A percentile compares a stretch with the other conserved stretches of the same genome.
Conservation (phyloP, 306 rosid species). For the Lotus japonicus region DNA sequence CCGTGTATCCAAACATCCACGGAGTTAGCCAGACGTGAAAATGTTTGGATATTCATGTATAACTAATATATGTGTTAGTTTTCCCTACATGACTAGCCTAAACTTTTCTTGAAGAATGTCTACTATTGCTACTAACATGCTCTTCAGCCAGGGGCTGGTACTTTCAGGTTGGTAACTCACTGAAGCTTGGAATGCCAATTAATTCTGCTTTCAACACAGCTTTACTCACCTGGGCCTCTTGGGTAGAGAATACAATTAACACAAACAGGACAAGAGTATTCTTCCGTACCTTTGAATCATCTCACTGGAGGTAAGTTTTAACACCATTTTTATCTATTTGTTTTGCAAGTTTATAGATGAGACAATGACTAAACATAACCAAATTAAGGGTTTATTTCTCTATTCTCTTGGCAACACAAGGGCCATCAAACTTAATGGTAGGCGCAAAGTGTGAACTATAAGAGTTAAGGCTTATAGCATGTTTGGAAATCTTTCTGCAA, state of each 20-base stretch:
- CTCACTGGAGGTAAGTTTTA: conserved; percentile 68
- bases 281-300: conserved; percentile 84
- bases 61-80: not conserved
- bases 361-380: not conserved
- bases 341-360: not conserved
- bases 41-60: not conserved
- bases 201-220: conserved; percentile 65
- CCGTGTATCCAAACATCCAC: too few species aligned
- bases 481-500: too few species aligned
- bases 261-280: conserved; percentile 64
- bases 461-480: too few species aligned
- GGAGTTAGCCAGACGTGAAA: not conserved
- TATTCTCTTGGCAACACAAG: not conserved
- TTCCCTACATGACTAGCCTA: not conserved
- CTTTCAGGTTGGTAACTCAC: conserved; percentile 74
- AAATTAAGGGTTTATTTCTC: not conserved
- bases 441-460: not conserved
- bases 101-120: not conserved
- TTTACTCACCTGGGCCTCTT: conserved; percentile 77
- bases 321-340: not conserved
- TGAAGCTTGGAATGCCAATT: conserved; percentile 87
- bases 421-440: not conserved
- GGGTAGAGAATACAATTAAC: conserved; percentile 57
- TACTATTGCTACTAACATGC: conserved; percentile 31
- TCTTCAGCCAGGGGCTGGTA: conserved; percentile 85